Conservation (phyloP, 108 stramenopile genomes). For the Conticribra weissflogii region DNA sequence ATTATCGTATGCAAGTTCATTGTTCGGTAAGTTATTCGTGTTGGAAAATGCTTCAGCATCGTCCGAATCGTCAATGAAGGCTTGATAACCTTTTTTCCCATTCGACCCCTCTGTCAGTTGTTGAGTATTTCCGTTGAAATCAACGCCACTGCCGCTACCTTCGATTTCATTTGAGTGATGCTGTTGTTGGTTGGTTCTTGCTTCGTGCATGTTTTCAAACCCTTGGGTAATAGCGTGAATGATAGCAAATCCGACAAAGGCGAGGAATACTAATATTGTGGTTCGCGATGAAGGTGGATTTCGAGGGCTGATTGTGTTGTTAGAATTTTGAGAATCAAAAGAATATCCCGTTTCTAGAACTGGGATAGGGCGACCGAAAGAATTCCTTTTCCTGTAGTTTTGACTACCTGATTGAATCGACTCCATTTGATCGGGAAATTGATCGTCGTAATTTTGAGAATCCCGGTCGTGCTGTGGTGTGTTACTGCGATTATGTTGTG, state of each 20-base stretch:
- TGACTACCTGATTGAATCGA: too few relatives aligned
- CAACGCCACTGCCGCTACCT: too few relatives aligned
- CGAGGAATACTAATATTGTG: conserved; percentile 16
- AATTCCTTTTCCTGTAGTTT: too few relatives aligned
- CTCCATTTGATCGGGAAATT: too few relatives aligned
- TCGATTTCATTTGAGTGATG: too few relatives aligned
- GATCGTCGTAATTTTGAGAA: too few relatives aligned
- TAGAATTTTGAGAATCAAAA: background rate
- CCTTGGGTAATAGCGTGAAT: conserved; percentile 24
- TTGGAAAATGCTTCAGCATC: background rate
- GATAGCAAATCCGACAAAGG: conserved; percentile 28
- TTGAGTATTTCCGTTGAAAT: too few relatives aligned
- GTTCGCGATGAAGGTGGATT: conserved; percentile 2
- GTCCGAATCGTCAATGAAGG: background rate
- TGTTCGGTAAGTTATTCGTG: background rate
- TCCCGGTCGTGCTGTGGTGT: too few relatives aligned
- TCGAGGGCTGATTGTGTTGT: background rate
- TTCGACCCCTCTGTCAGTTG: too few relatives aligned
- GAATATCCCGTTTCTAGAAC: too few relatives aligned
- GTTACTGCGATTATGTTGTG: too few relatives aligned
- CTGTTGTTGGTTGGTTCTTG: background rate
- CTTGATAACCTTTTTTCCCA: background rate
- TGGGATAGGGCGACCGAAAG: too few relatives aligned
- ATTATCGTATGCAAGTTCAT: conserved; percentile 8
- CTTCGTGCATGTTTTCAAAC: conserved; percentile 28